These are phyloP conservation scores for Elsinoe necatrix DNA, from an alignment of 2,329 filamentous ascomycete species.

Conservation along the genomic window DNA sequence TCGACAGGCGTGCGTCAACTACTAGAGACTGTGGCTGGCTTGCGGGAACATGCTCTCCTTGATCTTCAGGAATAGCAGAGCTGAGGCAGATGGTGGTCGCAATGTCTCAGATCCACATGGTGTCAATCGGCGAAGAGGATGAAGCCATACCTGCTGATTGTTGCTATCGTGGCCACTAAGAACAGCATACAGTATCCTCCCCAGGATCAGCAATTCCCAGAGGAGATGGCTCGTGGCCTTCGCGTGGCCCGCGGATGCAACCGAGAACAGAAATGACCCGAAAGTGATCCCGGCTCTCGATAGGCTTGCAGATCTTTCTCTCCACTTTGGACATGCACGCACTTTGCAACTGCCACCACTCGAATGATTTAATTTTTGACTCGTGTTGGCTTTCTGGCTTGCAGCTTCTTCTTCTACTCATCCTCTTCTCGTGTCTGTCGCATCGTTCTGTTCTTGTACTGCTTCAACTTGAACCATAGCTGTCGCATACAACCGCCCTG, in stretches of 20 bases:
- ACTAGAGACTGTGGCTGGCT: neutral
- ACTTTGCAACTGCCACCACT: neutral
- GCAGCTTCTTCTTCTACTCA: neutral
- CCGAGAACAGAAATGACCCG: neutral
- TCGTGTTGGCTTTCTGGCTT: neutral
- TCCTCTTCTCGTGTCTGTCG: neutral
- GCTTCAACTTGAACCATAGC: neutral
- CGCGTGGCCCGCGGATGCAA: neutral
- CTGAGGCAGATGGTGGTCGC: neutral
- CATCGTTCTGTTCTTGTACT: neutral
- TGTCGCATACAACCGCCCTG: neutral
- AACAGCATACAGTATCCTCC: neutral
- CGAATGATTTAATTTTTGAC: neutral
- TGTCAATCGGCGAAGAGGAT: neutral
- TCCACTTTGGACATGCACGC: neutral
- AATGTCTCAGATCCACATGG: neutral
- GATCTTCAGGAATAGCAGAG: neutral
- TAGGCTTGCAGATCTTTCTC: constrained; percentile 3
- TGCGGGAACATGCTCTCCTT: neutral
- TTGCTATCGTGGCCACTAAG: neutral
- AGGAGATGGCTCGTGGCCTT: neutral
- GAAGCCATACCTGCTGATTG: neutral
- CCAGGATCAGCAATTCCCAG: neutral
- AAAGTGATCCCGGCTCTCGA: neutral
- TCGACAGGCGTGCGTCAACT: neutral